Evolutionary conservation across 164 flowering plant species (phyloP).

Genomic region (Stephania japonica): DNA sequence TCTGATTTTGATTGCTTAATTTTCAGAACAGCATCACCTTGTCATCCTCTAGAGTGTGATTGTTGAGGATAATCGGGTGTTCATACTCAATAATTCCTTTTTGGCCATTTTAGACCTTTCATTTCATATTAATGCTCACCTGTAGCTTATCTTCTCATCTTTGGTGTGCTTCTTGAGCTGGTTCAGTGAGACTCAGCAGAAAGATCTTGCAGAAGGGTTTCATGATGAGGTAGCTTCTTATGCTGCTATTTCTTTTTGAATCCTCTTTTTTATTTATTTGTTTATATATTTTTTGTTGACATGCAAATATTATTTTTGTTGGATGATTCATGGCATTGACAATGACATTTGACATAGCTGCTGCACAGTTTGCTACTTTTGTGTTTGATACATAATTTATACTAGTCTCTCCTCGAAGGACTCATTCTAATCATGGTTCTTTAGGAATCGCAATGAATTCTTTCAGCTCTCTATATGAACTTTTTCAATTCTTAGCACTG

Average conservation of each 20-base stretch:
- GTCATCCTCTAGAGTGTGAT: not conserved
- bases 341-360: too few species aligned
- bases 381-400: not conserved
- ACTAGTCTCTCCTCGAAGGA: not conserved
- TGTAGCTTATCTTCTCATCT: not conserved
- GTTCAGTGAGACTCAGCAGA: constrained; percentile 46
- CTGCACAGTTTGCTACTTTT: not conserved
- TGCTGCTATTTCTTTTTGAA: not conserved
- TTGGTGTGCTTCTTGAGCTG: constrained; percentile 64
- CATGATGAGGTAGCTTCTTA: constrained; percentile 55
- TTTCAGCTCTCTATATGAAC: too few species aligned
- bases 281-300: not conserved
- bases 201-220: constrained; percentile 41
- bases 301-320: not conserved
- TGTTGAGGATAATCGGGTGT: not conserved
- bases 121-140: not conserved
- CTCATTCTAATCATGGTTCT: too few species aligned
- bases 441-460: too few species aligned
- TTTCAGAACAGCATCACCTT: not conserved
- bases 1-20: not conserved
- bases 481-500: not conserved
- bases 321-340: constrained; percentile 1
- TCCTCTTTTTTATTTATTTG: not conserved
- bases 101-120: not conserved
- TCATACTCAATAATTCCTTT: not conserved